phyloP scores from a whole-genome alignment of 2,329 filamentous ascomycete species.

The Stagonosporopsis vannaccii region DNA sequence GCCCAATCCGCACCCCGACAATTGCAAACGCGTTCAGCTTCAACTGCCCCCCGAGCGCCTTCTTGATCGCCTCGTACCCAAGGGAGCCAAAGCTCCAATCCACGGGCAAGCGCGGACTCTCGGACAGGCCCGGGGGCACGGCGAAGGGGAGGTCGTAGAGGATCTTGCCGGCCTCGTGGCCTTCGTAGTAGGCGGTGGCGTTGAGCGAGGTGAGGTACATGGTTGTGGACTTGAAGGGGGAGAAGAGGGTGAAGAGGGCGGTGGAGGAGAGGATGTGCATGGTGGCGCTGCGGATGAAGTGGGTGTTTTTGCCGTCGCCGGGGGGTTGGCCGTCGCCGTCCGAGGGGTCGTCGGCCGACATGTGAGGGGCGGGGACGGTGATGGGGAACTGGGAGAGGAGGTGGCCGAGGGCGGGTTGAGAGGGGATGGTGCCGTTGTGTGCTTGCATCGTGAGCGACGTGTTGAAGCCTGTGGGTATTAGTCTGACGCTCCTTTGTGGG shows the following conservation, averaged over 20 bases:
- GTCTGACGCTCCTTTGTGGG: too few species aligned
- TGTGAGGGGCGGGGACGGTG: slow-evolving; percentile 73
- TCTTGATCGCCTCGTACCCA: slow-evolving; percentile 81
- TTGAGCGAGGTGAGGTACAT: slow-evolving; percentile 81
- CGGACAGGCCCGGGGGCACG: slow-evolving; percentile 75
- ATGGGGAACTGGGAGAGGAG: slow-evolving; percentile 76
- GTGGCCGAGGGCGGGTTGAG: slow-evolving; percentile 73
- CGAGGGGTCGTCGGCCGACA: slow-evolving; percentile 63
- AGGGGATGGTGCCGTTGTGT: slow-evolving; percentile 76
- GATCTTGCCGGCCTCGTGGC: slow-evolving; percentile 79
- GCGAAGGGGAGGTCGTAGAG: slow-evolving; percentile 76
- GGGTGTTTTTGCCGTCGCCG: slow-evolving; percentile 52
- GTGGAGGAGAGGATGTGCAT: slow-evolving; percentile 87
- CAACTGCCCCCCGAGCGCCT: slow-evolving; percentile 80
- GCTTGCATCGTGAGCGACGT: slow-evolving; percentile 77
- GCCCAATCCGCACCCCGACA: slow-evolving; percentile 76
- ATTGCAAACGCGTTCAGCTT: slow-evolving; percentile 80
- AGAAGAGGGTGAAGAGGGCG: slow-evolving; percentile 82
- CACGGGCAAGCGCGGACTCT: slow-evolving; percentile 81
- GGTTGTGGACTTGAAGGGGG: slow-evolving; percentile 75
- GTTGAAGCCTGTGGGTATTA: slow-evolving; percentile 67
- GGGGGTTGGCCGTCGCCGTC: slow-evolving; percentile 43
- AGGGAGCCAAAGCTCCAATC: slow-evolving; percentile 78
- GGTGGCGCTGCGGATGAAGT: slow-evolving; percentile 85
- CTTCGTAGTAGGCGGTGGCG: slow-evolving; percentile 86